These are phyloP conservation scores for Juncus inflexus DNA, from an alignment of 176 grass and related monocot species.

Conservation along the genomic window DNA sequence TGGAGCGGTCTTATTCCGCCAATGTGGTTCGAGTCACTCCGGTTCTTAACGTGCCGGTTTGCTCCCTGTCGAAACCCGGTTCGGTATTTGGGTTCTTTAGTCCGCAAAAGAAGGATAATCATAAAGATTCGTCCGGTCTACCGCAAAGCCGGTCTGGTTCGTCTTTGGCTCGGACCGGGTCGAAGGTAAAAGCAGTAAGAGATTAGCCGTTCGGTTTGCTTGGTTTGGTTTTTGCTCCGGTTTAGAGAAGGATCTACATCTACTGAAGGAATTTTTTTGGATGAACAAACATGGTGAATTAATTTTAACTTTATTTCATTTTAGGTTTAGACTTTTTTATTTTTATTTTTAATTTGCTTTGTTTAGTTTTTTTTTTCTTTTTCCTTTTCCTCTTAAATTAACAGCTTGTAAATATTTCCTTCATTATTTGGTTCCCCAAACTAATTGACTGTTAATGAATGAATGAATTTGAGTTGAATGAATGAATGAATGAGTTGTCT, in stretches of 20 bases:
- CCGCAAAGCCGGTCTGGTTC: conserved; percentile 13
- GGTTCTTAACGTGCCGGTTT: conserved; percentile 83
- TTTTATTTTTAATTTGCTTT: conserved; percentile 33
- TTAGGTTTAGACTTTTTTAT: conserved; percentile 21
- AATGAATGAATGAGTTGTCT: too few species aligned
- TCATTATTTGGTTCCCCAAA: conserved; percentile 5
- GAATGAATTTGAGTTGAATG: too few species aligned
- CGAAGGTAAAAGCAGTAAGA: conserved; percentile 34
- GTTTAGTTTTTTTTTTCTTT: conserved; percentile 37
- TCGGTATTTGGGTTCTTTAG: conserved; percentile 71
- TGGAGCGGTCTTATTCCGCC: conserved; percentile 83
- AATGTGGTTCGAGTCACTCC: conserved; percentile 65
- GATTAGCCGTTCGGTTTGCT: conserved; percentile 3
- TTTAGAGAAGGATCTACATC: not conserved
- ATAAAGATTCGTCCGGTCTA: not conserved
- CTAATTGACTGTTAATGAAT: too few species aligned
- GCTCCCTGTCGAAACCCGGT: conserved; percentile 49
- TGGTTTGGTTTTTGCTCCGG: not conserved
- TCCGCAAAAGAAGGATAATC: conserved; percentile 60
- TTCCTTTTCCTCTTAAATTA: conserved; percentile 18
- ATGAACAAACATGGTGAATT: conserved; percentile 38
- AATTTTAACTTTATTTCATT: conserved; percentile 33
- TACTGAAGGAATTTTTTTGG: conserved; percentile 34
- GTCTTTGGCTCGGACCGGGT: conserved; percentile 31
- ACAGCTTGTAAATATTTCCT: conserved; percentile 20